phyloP scores from a whole-genome alignment of 2,329 filamentous ascomycete genomes.

The Trichophyton simii region DNA sequence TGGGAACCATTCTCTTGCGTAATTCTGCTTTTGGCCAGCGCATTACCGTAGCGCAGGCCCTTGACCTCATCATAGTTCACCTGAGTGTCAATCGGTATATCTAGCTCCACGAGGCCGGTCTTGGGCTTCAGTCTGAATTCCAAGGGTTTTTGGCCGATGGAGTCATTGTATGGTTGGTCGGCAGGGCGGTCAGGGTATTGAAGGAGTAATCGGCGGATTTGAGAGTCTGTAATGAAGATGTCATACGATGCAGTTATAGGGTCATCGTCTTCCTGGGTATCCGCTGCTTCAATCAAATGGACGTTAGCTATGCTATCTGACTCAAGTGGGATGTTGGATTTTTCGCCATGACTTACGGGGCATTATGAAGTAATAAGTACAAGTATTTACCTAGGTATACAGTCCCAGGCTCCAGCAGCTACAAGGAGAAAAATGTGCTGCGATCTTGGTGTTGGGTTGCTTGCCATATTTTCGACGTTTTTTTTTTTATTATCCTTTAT shows the following conservation, averaged over 20 bases:
- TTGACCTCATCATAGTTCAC: slow-evolving; percentile 71
- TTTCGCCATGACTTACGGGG: too few relatives aligned
- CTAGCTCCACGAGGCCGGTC: slow-evolving; percentile 78
- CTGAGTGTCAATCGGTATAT: slow-evolving; percentile 66
- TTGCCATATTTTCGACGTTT: too few relatives aligned
- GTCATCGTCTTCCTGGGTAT: slow-evolving; percentile 36
- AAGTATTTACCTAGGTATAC: too few relatives aligned
- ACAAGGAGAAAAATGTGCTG: too few relatives aligned
- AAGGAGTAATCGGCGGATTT: slow-evolving; percentile 63
- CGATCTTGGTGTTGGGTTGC: too few relatives aligned
- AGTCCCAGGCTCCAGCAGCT: too few relatives aligned
- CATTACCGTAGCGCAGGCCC: slow-evolving; percentile 70
- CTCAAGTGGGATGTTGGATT: too few relatives aligned
- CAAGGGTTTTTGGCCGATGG: slow-evolving; percentile 45
- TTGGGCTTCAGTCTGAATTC: slow-evolving; percentile 71
- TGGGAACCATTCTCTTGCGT: slow-evolving; percentile 52
- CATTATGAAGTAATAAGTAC: too few relatives aligned
- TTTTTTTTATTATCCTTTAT: too few relatives aligned
- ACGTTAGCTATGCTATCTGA: neutral
- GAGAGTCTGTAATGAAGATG: slow-evolving; percentile 68
- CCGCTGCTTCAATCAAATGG: neutral
- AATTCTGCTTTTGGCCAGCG: slow-evolving; percentile 46
- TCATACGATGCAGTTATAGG: slow-evolving; percentile 65
- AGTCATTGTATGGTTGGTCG: slow-evolving; percentile 49
- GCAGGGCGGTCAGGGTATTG: slow-evolving; percentile 65